Evolutionary conservation across 225 moss, liverwort and hornwort species (phyloP).

Genomic region (Straminergon stramineum): DNA sequence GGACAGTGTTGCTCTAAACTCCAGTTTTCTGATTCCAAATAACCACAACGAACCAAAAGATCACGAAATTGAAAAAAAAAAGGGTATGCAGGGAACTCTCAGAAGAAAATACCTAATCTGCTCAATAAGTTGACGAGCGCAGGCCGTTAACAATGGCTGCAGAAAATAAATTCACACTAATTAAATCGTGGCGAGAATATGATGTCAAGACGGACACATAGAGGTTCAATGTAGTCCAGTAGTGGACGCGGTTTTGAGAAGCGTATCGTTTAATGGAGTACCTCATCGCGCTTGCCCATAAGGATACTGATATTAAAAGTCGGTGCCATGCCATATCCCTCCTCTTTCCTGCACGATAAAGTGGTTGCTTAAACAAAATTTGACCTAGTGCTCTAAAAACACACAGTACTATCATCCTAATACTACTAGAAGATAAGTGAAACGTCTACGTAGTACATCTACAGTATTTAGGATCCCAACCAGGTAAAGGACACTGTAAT

Average conservation of each 20-base stretch:
- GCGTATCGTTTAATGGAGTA: neutral
- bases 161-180: neutral
- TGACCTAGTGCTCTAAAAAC: neutral
- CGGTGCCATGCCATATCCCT: conserved; percentile 69
- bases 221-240: neutral
- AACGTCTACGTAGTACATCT: neutral
- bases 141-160: conserved; percentile 78
- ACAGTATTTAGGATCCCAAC: neutral
- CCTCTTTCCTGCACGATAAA: conserved; percentile 58
- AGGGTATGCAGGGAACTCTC: neutral
- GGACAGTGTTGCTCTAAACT: neutral
- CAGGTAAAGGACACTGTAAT: neutral
- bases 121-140: conserved; percentile 82
- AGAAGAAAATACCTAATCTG: conserved; percentile 48
- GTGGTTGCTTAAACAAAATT: neutral
- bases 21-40: neutral
- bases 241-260: neutral
- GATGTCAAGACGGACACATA: neutral
- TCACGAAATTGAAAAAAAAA: neutral
- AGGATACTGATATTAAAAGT: conserved; percentile 62
- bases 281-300: conserved; percentile 95
- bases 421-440: neutral
- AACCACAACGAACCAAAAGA: neutral
- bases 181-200: neutral
- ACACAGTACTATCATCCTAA: neutral